Base-by-base conservation (phyloP, 2,329 filamentous ascomycete genomes). In the Ploettnerulaceae sp. region DNA sequence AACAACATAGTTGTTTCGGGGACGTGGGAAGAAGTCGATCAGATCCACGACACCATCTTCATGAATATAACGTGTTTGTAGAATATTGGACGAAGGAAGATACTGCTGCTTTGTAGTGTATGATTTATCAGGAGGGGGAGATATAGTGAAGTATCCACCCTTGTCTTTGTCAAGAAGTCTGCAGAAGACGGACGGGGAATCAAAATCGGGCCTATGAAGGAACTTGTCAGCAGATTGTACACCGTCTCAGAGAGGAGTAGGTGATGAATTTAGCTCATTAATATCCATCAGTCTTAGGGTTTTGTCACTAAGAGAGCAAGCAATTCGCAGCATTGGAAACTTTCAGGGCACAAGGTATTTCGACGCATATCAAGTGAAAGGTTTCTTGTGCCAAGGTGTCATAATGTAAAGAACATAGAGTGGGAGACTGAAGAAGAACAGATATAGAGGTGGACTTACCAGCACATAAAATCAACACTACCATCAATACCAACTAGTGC, bases 81-180 rank as follows among this genome's bases (percentile, higher is more conserved):
- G 70, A 49, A 89, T 82, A 57, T 86, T 88, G 37, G 82, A 83
- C 7, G 81, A 84, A 0, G 84, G 84, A 2, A 89, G 72, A 58
- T 89, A 89, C 60, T 86, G 81, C 66, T 89, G 85, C 64, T 89
- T 89, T 26, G 80, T 87, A 2, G 83, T 86, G 57, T 74, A 81
- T 5, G 68, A 68, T 20, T 75, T 62, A 7, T 70, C 64, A 1
- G 67, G 55, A 2, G 73, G 71, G 17, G 79, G 75, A n/a, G 74
- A 66, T 55, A 89, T 84, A 54, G 74, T 80, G 65, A 87, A 89
- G 63, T 83, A 78, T 0, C 85, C 86, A 18, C 86, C 85, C 61
- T 84, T 87, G 56, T 84, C 70, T 60, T 85, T 83, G 66, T 89
- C 85, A 2, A 89, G 67, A 12, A 89, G 71, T 31, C 84, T 78